phyloP scores from a whole-genome alignment of 2,329 filamentous ascomycete genomes.

The Xylariales sp. region DNA sequence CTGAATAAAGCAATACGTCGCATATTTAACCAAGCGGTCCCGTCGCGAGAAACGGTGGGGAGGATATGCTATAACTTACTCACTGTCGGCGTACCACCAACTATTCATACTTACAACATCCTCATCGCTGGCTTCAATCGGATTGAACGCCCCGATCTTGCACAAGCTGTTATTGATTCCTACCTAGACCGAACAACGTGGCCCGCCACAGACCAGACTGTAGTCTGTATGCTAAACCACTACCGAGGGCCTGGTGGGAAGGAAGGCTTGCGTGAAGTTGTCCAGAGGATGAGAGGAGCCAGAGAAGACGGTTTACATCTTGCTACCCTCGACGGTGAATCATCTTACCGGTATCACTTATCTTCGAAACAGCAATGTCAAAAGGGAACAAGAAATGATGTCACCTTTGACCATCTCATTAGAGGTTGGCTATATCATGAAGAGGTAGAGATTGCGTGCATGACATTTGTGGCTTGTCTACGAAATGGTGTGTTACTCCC shows the following conservation, averaged over 20 bases:
- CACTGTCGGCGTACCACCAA: conserved; percentile 69
- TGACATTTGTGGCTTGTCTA: conserved; percentile 47
- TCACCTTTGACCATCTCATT: conserved; percentile 60
- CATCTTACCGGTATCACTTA: conserved; percentile 40
- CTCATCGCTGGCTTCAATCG: conserved; percentile 74
- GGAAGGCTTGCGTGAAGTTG: conserved; percentile 56
- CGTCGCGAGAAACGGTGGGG: conserved; percentile 49
- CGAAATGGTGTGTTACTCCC: conserved; percentile 41
- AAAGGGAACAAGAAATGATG: conserved; percentile 53
- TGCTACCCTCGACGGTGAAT: conserved; percentile 48
- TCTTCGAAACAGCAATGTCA: conserved; percentile 48
- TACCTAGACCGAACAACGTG: conserved; percentile 59
- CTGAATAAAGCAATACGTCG: conserved; percentile 46
- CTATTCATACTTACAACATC: conserved; percentile 76
- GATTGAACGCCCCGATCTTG: conserved; percentile 60
- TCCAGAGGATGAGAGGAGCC: conserved; percentile 59
- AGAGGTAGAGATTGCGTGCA: conserved; percentile 44
- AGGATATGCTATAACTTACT: conserved; percentile 75
- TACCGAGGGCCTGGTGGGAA: conserved; percentile 57
- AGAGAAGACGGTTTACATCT: conserved; percentile 48
- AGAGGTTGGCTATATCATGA: conserved; percentile 61
- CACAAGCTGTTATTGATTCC: conserved; percentile 64
- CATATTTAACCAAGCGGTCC: conserved; percentile 44
- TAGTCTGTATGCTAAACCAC: conserved; percentile 63
- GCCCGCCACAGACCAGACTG: conserved; percentile 61